Evolutionary conservation across 1,139 yeast genomes (phyloP).

Genomic region (Taphrina pruni): DNA sequence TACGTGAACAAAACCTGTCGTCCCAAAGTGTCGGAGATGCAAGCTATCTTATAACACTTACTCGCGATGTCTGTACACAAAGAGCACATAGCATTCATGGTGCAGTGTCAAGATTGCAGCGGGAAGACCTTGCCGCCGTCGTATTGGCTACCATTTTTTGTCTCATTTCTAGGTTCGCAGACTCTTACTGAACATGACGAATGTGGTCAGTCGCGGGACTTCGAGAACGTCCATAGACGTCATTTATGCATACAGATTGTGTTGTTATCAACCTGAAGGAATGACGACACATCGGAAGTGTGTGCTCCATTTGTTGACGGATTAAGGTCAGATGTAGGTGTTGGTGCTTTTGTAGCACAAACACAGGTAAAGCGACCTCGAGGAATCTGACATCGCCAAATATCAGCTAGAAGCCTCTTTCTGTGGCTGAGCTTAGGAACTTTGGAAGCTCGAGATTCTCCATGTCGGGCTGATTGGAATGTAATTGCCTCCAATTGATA

Average conservation of each 20-base stretch:
- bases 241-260: background rate
- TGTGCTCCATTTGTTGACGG: too few species aligned
- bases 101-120: too few species aligned
- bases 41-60: too few species aligned
- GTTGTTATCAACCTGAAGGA: background rate
- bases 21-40: too few species aligned
- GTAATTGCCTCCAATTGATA: background rate
- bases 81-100: too few species aligned
- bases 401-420: background rate
- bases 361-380: background rate
- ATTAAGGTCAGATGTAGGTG: too few species aligned
- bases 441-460: background rate
- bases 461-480: background rate
- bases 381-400: slow-evolving; percentile 6
- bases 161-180: too few species aligned
- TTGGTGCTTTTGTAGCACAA: too few species aligned
- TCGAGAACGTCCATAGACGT: background rate
- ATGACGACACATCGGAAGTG: background rate
- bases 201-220: background rate
- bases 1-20: background rate
- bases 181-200: background rate
- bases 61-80: too few species aligned
- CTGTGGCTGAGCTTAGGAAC: background rate
- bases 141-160: too few species aligned
- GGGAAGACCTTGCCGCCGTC: too few species aligned